Evolutionary conservation across 1,284 basidiomycete species (phyloP).

Genomic region (Trichosporon sp.): DNA sequence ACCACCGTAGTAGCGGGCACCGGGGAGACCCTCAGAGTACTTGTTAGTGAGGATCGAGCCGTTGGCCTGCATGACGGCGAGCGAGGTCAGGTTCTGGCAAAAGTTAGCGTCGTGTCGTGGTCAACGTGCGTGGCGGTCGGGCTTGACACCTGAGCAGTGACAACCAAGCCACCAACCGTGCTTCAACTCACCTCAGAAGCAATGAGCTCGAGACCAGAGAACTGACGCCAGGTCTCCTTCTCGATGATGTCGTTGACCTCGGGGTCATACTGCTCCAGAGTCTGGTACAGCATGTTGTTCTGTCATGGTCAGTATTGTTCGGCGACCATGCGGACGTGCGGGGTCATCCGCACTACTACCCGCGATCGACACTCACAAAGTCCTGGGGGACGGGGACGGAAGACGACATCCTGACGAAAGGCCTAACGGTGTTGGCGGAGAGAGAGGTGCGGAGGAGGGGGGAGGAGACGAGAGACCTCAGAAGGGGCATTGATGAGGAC

Average conservation of each 20-base stretch:
- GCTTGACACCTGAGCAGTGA: not conserved
- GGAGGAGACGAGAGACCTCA: slow-evolving; percentile 14
- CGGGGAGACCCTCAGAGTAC: slow-evolving; percentile 92
- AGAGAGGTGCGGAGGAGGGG: slow-evolving; percentile 24
- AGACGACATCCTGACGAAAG: slow-evolving; percentile 45
- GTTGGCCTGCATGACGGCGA: slow-evolving; percentile 95
- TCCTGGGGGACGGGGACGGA: slow-evolving; percentile 51
- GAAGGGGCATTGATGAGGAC: slow-evolving; percentile 24
- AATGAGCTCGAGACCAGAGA: slow-evolving; percentile 76
- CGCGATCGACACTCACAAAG: slow-evolving; percentile 49
- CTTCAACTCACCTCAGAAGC: slow-evolving; percentile 43
- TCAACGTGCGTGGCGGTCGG: not conserved
- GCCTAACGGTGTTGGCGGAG: slow-evolving; percentile 19
- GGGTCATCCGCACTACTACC: too few species aligned
- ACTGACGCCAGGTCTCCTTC: slow-evolving; percentile 98
- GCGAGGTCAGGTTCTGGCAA: slow-evolving; percentile 80
- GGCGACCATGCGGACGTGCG: too few species aligned
- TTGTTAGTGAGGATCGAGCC: slow-evolving; percentile 99
- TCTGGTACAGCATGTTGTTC: slow-evolving; percentile 87
- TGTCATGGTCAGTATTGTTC: slow-evolving; percentile 43
- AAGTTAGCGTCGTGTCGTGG: not conserved
- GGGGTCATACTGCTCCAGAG: slow-evolving; percentile 85
- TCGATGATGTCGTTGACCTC: slow-evolving; percentile 96
- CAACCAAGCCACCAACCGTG: not conserved
- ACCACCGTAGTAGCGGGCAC: slow-evolving; percentile 95